A percentile compares a stretch with the other conserved stretches of the same genome.
These are phyloP conservation scores for Forsythia suspensa DNA, from an alignment of 257 asterid species.

Conservation along the genomic window DNA sequence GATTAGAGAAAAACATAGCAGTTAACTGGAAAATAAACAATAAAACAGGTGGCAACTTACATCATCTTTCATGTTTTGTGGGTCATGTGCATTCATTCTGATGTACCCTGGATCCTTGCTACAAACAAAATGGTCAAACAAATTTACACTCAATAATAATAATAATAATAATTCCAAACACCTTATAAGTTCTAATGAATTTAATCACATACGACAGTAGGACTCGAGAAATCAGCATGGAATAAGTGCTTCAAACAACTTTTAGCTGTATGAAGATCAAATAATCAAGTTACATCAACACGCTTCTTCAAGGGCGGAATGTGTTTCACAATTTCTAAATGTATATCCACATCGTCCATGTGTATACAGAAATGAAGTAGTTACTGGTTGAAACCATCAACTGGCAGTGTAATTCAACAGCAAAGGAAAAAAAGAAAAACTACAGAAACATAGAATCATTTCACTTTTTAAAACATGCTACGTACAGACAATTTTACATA, in stretches of 20 bases:
- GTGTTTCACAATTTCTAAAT: neutral
- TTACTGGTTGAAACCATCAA: conserved; percentile 9
- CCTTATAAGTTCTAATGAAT: neutral
- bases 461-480: neutral
- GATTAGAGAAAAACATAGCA: neutral
- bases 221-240: no score
- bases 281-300: neutral
- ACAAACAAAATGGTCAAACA: conserved; percentile 32
- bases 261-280: conserved; percentile 17
- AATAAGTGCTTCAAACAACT: neutral
- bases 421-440: neutral
- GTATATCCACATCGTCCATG: conserved; percentile 4
- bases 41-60: conserved; percentile 45
- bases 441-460: neutral
- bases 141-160: conserved; percentile 13
- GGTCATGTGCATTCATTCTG: conserved; percentile 57
- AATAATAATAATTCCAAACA: neutral
- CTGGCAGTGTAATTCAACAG: conserved; percentile 18
- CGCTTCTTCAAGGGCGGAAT: neutral
- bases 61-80: conserved; percentile 78
- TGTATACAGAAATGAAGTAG: neutral
- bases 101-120: conserved; percentile 98
- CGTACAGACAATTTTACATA: neutral
- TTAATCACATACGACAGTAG: neutral
- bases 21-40: neutral